These are phyloP conservation scores for Malassezia vespertilionis DNA, from an alignment of 1,284 basidiomycete species.

Conservation along the genomic window DNA sequence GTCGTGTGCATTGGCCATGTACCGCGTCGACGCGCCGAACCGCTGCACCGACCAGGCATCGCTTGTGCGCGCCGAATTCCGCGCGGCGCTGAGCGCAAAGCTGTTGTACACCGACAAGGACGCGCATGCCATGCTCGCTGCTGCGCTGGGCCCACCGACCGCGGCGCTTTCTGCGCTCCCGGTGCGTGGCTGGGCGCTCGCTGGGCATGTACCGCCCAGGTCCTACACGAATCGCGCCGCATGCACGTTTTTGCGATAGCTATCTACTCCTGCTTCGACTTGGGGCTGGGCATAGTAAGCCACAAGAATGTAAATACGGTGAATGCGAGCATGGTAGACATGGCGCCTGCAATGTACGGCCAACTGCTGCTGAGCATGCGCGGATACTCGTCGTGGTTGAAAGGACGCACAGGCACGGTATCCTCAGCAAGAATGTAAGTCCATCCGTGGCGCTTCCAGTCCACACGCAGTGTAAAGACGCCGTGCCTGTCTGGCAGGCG, in stretches of 20 bases:
- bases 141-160: neutral
- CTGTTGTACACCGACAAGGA: neutral
- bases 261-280: slow-evolving; percentile 9
- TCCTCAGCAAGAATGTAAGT: slow-evolving; percentile 60
- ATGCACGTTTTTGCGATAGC: neutral
- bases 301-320: slow-evolving; percentile 72
- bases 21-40: neutral
- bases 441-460: slow-evolving; percentile 77
- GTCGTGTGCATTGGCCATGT: neutral
- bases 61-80: neutral
- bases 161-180: neutral
- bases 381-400: slow-evolving; percentile 85
- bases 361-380: slow-evolving; percentile 84
- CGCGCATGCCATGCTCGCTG: neutral
- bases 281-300: slow-evolving; percentile 50
- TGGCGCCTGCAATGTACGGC: slow-evolving; percentile 84
- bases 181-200: slow-evolving; percentile 1
- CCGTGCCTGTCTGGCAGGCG: slow-evolving; percentile 85
- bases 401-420: slow-evolving; percentile 77
- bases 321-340: slow-evolving; percentile 73
- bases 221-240: neutral
- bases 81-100: neutral
- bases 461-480: slow-evolving; percentile 87
- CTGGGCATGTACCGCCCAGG: neutral
- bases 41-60: neutral